These are phyloP conservation scores for Nakazawaea ambrosiae DNA, from an alignment of 805 yeast species.

Conservation along the genomic window DNA sequence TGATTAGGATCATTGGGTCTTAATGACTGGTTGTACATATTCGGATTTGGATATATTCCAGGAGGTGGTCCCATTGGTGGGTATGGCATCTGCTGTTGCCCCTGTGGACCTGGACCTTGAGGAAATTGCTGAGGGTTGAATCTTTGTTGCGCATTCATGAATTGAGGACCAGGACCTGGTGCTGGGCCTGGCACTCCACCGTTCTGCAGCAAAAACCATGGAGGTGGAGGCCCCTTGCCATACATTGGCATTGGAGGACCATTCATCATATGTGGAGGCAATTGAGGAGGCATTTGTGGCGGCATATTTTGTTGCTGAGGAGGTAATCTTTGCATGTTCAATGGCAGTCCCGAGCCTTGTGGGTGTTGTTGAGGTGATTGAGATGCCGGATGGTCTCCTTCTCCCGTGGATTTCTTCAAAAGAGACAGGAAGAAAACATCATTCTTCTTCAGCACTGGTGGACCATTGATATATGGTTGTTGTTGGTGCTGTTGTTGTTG, in stretches of 20 bases:
- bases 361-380: slow-evolving; percentile 4
- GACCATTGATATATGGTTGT: slow-evolving; percentile 6
- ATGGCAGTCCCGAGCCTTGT: no score
- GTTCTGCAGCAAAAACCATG: slow-evolving; percentile 3
- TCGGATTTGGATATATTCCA: slow-evolving; percentile 2
- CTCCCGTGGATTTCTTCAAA: slow-evolving; percentile 8
- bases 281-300: slow-evolving; percentile 4
- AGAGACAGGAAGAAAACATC: slow-evolving; percentile 13
- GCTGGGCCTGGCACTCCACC: neutral
- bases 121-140: no score
- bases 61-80: slow-evolving; percentile 11
- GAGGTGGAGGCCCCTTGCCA: slow-evolving; percentile 11
- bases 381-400: no score
- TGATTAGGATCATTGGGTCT: neutral
- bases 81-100: neutral
- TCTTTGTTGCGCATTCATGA: neutral
- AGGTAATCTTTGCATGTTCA: no score
- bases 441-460: slow-evolving; percentile 8
- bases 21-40: slow-evolving; percentile 4
- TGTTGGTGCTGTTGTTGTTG: slow-evolving; percentile 15
- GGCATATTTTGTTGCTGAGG: slow-evolving; percentile 1
- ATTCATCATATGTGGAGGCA: slow-evolving; percentile 10
- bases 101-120: no score
- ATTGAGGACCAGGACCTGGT: neutral
- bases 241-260: slow-evolving; percentile 7